Evolutionary conservation across 139 green algal species (phyloP).

Genomic region (Volvox reticuliferus): DNA sequence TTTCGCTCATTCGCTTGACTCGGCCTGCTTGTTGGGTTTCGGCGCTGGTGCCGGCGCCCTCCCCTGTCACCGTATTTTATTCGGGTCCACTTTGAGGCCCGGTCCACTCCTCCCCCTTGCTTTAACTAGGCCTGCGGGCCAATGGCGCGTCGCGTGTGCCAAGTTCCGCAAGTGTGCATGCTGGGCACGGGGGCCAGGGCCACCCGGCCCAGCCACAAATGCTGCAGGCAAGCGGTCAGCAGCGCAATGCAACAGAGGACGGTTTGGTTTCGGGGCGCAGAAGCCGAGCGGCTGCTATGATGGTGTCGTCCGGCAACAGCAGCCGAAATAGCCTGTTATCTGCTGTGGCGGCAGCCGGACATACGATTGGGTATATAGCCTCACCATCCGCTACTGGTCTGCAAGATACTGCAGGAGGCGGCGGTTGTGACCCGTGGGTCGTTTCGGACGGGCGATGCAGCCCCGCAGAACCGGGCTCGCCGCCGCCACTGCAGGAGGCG

Average conservation of each 20-base stretch:
- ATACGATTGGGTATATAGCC: constrained; percentile 24
- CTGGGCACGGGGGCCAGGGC: neutral
- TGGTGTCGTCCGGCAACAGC: neutral
- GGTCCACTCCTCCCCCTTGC: neutral
- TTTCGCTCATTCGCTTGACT: too few relatives aligned
- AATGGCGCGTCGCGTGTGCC: neutral
- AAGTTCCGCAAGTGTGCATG: neutral
- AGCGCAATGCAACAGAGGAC: neutral
- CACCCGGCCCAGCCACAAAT: neutral
- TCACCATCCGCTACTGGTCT: neutral
- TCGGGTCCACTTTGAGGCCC: too few relatives aligned
- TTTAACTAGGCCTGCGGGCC: neutral
- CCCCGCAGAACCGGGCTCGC: neutral
- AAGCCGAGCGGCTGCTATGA: neutral
- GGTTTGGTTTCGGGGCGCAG: constrained; percentile 13
- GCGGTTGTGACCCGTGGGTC: neutral
- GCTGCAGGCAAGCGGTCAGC: too few relatives aligned
- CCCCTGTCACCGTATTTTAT: too few relatives aligned
- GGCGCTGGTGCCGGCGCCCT: too few relatives aligned
- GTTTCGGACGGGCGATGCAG: neutral
- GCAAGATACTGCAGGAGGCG: neutral
- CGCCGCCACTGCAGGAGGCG: neutral
- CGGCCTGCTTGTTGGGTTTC: too few relatives aligned
- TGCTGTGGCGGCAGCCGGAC: neutral
- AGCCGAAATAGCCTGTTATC: constrained; percentile 18